Evolutionary conservation across 78 protist species (phyloP).

Genomic region (Trichosphaerium sp.): DNA sequence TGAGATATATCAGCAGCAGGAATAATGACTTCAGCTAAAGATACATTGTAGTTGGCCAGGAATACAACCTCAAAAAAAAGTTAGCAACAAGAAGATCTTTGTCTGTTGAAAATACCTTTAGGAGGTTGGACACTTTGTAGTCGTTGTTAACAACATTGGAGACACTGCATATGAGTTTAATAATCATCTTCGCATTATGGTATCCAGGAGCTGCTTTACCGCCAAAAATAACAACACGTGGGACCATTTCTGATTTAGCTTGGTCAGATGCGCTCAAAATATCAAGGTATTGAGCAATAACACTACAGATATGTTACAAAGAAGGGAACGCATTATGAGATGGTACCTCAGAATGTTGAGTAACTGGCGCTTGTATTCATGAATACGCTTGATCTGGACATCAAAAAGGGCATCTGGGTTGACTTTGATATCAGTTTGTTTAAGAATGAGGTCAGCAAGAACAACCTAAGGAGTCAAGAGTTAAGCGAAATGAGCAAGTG

Average conservation of each 20-base stretch:
- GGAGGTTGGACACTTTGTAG: constrained; percentile 35
- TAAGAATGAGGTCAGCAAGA: constrained; percentile 46
- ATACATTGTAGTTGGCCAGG: constrained; percentile 83
- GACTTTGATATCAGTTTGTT: constrained; percentile 56
- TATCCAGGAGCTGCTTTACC: constrained; percentile 97
- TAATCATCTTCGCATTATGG: constrained; percentile 80
- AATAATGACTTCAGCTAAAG: constrained; percentile 83
- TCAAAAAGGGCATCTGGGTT: constrained; percentile 77
- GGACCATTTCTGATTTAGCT: constrained; percentile 31
- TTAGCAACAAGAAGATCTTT: too few relatives aligned
- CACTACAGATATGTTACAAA: constrained; percentile 2
- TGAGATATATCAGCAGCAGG: constrained; percentile 88
- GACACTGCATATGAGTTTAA: constrained; percentile 72
- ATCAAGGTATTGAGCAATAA: constrained; percentile 37
- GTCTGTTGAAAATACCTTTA: too few relatives aligned
- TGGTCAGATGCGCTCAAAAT: constrained; percentile 34
- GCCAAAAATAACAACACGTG: constrained; percentile 72
- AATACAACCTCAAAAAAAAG: too few relatives aligned
- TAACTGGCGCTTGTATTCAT: constrained; percentile 95
- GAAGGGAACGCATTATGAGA: not conserved
- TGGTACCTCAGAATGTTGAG: constrained; percentile 62
- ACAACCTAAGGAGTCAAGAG: too few relatives aligned
- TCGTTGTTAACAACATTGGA: constrained; percentile 76
- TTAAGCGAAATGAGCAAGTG: too few relatives aligned
- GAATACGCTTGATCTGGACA: constrained; percentile 92